A percentile compares a stretch with the other conserved stretches of the same genome.
These are phyloP conservation scores for Bipolaris sorokiniana DNA, from an alignment of 2,329 filamentous ascomycete species.

Conservation along the genomic window DNA sequence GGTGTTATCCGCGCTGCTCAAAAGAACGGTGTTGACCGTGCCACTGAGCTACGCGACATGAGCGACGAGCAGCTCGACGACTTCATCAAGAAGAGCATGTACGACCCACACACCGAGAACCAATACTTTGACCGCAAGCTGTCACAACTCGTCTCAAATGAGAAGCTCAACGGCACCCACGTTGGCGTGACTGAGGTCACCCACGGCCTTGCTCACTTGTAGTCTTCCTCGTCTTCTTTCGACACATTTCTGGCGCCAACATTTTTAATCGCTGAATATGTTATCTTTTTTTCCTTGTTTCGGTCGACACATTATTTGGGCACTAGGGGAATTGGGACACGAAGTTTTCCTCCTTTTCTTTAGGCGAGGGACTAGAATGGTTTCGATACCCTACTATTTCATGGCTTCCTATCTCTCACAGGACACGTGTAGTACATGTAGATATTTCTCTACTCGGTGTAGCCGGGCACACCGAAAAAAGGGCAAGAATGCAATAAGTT, in stretches of 20 bases:
- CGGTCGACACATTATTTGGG: slow-evolving; percentile 26
- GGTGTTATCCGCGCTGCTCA: slow-evolving; percentile 94
- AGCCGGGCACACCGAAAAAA: slow-evolving; percentile 4
- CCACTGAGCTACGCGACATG: slow-evolving; percentile 66
- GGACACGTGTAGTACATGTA: slow-evolving; percentile 14
- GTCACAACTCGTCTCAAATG: slow-evolving; percentile 36
- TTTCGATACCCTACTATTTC: slow-evolving; percentile 36
- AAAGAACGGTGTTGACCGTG: slow-evolving; percentile 68
- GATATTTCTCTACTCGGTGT: slow-evolving; percentile 7
- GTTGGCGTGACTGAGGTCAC: slow-evolving; percentile 36
- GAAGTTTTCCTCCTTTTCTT: slow-evolving; percentile 17
- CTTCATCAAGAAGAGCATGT: slow-evolving; percentile 63
- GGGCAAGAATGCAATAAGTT: slow-evolving; percentile 11
- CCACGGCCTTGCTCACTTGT: slow-evolving; percentile 43
- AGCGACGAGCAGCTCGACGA: slow-evolving; percentile 72
- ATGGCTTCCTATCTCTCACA: slow-evolving; percentile 17
- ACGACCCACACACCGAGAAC: slow-evolving; percentile 57
- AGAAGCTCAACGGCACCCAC: slow-evolving; percentile 27
- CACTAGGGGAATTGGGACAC: slow-evolving; percentile 26
- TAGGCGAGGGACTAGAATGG: slow-evolving; percentile 22
- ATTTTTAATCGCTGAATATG: slow-evolving; percentile 6
- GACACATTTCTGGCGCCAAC: slow-evolving; percentile 15
- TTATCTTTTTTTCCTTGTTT: slow-evolving; percentile 11
- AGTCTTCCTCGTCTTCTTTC: slow-evolving; percentile 21
- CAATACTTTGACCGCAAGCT: slow-evolving; percentile 52